These are phyloP conservation scores for Pleurostoma richardsiae DNA, from an alignment of 2,329 filamentous ascomycete species.

Conservation along the genomic window DNA sequence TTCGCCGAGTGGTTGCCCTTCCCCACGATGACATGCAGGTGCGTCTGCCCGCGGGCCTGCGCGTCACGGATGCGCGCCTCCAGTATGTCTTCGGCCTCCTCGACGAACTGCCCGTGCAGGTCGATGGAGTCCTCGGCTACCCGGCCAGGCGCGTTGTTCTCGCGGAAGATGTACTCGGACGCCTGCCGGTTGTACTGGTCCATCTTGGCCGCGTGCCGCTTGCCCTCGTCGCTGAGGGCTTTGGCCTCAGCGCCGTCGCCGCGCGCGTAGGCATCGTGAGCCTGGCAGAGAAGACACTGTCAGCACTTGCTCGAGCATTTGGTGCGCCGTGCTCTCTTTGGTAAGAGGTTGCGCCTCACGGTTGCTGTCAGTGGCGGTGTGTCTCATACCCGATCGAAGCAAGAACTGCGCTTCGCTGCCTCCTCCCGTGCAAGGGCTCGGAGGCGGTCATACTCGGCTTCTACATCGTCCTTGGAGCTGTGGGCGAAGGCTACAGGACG, in stretches of 20 bases:
- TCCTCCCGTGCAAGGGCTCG: constrained; percentile 79
- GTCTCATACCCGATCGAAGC: constrained; percentile 62
- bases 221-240: constrained; percentile 77
- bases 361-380: no score
- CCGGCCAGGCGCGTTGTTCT: constrained; percentile 78
- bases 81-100: constrained; percentile 89
- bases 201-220: constrained; percentile 77
- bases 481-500: constrained; percentile 69
- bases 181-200: constrained; percentile 88
- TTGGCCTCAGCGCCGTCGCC: constrained; percentile 85
- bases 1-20: constrained; percentile 83
- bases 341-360: no score
- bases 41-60: constrained; percentile 65
- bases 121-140: constrained; percentile 83
- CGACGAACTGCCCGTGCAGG: constrained; percentile 88
- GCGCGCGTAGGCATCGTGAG: constrained; percentile 72
- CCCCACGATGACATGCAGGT: constrained; percentile 93
- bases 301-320: background rate
- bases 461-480: constrained; percentile 58
- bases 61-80: constrained; percentile 81
- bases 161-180: constrained; percentile 89
- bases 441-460: constrained; percentile 88
- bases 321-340: no score
- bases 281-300: constrained; percentile 29
- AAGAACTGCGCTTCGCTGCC: constrained; percentile 70